Evolutionary conservation across 1,284 basidiomycete species (phyloP), one percentile per base, ranked within the genome.

Genomic region (Heterobasidion parviporum): DNA sequence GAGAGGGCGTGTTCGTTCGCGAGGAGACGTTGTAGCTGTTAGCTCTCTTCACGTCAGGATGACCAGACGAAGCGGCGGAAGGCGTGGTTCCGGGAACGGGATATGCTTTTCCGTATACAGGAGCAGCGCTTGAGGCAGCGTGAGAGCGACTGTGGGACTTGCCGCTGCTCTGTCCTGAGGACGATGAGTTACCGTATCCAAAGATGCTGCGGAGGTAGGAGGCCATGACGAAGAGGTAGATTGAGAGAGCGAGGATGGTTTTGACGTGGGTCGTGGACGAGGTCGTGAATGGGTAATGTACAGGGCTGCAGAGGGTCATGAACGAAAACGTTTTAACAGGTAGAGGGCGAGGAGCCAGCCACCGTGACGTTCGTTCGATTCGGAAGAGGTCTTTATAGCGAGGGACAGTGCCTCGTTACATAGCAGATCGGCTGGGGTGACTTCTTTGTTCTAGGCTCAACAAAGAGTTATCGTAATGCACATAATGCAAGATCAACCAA

Each of bases 141-240:
- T 60, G 61, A 20, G 69, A 67, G 32, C 68, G 69, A 48, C 59
- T 60, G 56, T 68, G 67, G 47, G 64, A 59, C 34, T 61, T 61
- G 53, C 56, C 53, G 33, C 36, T 45, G 52, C 35, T 43, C 33
- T 54, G 56, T 6, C 38, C 41, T 20, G 58, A 52, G 10, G 56
- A 56, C 6, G 60, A 55, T 10, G 51, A 50, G 10, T 53, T 56
- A 14, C 61, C 59, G 57, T 62, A 63, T 48, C 72, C 70, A 61
- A 74, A 74, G 60, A 70, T 59, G 55, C 59, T 71, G 56, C 72
- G 72, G 52, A 74, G 62, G 64, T 70, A 67, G 16, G 72, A 66
- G 52, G 72, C 65, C 72, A 73, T 73, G 53, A 45, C 52, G 50
- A 50, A 12, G 54, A 53, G 32, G 53, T 43, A 46, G 36, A 26